Evolutionary conservation across 1,139 yeast genomes (phyloP).

Genomic region (Diutina sp.): DNA sequence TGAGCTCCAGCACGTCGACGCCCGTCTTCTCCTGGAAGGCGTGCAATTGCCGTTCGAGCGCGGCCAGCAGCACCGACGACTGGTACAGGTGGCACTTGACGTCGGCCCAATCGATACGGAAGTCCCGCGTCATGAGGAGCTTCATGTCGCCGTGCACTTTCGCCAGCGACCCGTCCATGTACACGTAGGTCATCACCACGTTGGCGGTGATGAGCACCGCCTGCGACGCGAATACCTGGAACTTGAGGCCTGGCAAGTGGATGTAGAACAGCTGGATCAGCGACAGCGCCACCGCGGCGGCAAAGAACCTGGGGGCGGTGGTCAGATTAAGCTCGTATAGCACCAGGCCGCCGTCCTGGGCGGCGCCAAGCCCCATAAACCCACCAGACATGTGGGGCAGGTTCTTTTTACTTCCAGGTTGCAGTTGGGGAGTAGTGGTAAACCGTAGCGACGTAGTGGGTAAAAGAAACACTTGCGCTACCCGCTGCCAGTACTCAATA

Average conservation of each 20-base stretch:
- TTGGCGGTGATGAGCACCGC: conserved; percentile 50
- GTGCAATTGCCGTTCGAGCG: conserved; percentile 17
- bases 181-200: conserved; percentile 40
- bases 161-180: conserved; percentile 61
- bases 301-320: conserved; percentile 56
- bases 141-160: conserved; percentile 45
- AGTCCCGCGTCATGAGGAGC: conserved; percentile 45
- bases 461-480: conserved; percentile 21
- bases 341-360: conserved; percentile 2
- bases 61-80: conserved; percentile 13
- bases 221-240: conserved; percentile 56
- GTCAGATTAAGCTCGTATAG: conserved; percentile 54
- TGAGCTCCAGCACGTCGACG: conserved; percentile 9
- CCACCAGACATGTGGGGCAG: neutral
- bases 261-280: conserved; percentile 40
- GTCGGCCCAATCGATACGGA: conserved; percentile 65
- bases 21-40: conserved; percentile 6
- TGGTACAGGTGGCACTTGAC: conserved; percentile 28
- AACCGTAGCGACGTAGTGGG: conserved; percentile 20
- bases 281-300: conserved; percentile 33
- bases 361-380: neutral
- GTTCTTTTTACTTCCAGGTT: neutral
- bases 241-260: conserved; percentile 49
- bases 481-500: conserved; percentile 26
- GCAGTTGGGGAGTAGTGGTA: conserved; percentile 9